Conservation (phyloP, 208 protist genomes). For the Crithidia brevicula region DNA sequence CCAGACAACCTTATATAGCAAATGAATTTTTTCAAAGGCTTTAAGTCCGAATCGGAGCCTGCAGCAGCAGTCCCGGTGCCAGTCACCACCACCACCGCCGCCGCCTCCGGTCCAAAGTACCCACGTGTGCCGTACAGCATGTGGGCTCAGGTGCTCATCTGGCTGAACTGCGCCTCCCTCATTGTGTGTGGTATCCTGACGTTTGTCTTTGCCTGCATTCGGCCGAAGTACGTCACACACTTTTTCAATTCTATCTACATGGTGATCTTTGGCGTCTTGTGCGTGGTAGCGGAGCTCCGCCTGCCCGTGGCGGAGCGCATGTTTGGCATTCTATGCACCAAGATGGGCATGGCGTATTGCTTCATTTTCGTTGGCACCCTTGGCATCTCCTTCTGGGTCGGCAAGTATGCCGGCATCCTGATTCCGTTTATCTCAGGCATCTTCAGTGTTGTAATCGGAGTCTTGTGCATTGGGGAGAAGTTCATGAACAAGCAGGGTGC, state of each 20-base stretch:
- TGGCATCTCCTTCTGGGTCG: conserved; percentile 50
- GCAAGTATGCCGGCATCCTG: conserved; percentile 23
- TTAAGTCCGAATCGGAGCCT: background rate
- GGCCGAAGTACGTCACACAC: conserved; percentile 23
- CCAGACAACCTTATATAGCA: too few species aligned
- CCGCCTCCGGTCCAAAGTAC: conserved; percentile 5
- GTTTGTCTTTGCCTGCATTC: conserved; percentile 39
- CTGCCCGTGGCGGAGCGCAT: conserved; percentile 26
- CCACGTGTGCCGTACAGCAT: conserved; percentile 21
- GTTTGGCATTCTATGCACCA: conserved; percentile 45
- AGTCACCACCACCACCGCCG: background rate
- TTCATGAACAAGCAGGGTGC: conserved; percentile 19
- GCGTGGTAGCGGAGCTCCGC: conserved; percentile 31
- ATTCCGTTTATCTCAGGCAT: conserved; percentile 56
- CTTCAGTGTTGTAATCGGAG: conserved; percentile 34
- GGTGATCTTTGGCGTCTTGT: conserved; percentile 43
- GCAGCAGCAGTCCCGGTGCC: background rate
- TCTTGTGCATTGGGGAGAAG: conserved; percentile 27
- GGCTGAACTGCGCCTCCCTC: conserved; percentile 37
- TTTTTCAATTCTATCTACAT: conserved; percentile 47
- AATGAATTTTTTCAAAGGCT: conserved; percentile 21
- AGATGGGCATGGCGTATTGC: conserved; percentile 40
- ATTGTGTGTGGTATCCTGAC: conserved; percentile 39
- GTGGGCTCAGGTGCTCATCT: conserved; percentile 33
- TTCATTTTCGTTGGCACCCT: conserved; percentile 63